Percentiles rank a stretch among this genome's conserved stretches.
Conservation (phyloP, 2,329 filamentous ascomycete species). For the Ciborinia camelliae region DNA sequence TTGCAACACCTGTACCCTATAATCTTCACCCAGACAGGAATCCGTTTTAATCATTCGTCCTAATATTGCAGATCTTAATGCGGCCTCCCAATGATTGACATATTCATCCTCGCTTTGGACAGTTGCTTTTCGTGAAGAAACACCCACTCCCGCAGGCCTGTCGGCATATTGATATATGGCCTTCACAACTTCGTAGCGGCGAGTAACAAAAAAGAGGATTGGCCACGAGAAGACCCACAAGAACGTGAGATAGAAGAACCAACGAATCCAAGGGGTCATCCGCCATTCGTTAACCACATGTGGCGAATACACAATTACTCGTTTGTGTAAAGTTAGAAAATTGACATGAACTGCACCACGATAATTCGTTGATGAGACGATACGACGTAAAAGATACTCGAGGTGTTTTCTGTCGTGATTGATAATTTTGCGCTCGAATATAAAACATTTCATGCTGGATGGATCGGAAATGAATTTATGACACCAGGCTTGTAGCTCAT, state of each 20-base stretch:
- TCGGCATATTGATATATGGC: constrained; percentile 47
- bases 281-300: constrained; percentile 63
- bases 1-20: constrained; percentile 47
- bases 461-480: constrained; percentile 60
- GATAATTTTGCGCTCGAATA: constrained; percentile 49
- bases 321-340: constrained; percentile 56
- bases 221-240: constrained; percentile 71
- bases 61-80: constrained; percentile 58
- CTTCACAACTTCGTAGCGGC: constrained; percentile 61
- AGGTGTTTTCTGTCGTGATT: constrained; percentile 60
- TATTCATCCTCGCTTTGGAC: constrained; percentile 50
- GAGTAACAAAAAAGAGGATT: constrained; percentile 63
- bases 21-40: constrained; percentile 53
- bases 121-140: constrained; percentile 22
- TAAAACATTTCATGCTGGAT: constrained; percentile 55
- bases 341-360: constrained; percentile 56
- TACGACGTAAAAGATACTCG: constrained; percentile 47
- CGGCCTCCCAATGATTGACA: constrained; percentile 59
- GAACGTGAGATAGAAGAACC: constrained; percentile 64
- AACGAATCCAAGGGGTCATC: constrained; percentile 58
- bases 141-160: background rate
- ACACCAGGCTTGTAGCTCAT: constrained; percentile 52
- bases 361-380: constrained; percentile 65
- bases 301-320: constrained; percentile 61
- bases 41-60: constrained; percentile 47